A percentile compares a stretch with the other conserved stretches of the same genome.
These are phyloP conservation scores for Pulveroboletus sp. DNA, from an alignment of 768 basidiomycete genomes.

Conservation along the genomic window DNA sequence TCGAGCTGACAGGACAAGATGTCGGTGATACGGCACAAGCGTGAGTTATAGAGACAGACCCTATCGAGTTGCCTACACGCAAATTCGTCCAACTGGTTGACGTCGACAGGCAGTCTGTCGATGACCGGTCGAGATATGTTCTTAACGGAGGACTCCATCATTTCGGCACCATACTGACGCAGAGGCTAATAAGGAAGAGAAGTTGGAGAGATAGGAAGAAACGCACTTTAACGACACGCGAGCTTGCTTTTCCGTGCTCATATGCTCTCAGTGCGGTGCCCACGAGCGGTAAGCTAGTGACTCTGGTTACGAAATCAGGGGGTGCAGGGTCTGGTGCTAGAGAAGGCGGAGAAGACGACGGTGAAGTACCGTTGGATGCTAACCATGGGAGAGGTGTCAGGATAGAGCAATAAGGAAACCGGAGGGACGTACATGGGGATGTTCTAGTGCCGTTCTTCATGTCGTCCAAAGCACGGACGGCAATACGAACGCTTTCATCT, in stretches of 20 bases:
- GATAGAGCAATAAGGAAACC: background rate
- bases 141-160: conserved; percentile 82
- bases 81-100: conserved; percentile 78
- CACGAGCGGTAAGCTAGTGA: conserved; percentile 68
- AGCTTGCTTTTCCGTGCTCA: conserved; percentile 79
- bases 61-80: conserved; percentile 84
- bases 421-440: conserved; percentile 13
- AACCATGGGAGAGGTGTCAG: background rate
- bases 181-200: conserved; percentile 7
- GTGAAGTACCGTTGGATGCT: conserved; percentile 13
- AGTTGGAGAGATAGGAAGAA: background rate
- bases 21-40: background rate
- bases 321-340: conserved; percentile 8
- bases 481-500: conserved; percentile 77
- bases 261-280: conserved; percentile 69
- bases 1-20: conserved; percentile 36
- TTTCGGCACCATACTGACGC: conserved; percentile 77
- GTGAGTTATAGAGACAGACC: conserved; percentile 38
- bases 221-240: conserved; percentile 77
- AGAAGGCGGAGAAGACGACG: conserved; percentile 11
- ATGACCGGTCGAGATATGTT: conserved; percentile 79
- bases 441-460: conserved; percentile 53
- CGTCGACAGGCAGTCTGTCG: conserved; percentile 67
- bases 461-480: conserved; percentile 69
- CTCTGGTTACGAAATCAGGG: conserved; percentile 45